A percentile compares a stretch with the other conserved stretches of the same genome.
Conservation (phyloP, 768 basidiomycete species). For the Leucocoprinus birnbaumii region DNA sequence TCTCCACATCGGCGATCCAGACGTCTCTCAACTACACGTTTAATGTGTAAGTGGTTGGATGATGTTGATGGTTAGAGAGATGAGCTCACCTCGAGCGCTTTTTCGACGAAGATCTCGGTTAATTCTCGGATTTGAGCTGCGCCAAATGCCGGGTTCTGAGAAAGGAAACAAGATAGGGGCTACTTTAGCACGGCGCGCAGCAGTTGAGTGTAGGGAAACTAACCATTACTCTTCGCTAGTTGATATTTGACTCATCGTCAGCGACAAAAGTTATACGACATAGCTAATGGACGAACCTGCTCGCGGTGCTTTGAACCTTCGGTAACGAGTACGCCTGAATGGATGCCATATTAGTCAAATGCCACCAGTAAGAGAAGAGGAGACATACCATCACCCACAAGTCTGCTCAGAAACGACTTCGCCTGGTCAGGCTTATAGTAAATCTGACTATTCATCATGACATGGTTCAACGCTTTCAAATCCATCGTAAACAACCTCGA, state of each 20-base stretch:
- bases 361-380: no score
- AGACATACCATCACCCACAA: constrained; percentile 40
- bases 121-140: constrained; percentile 55
- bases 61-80: not conserved
- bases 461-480: constrained; percentile 58
- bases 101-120: constrained; percentile 54
- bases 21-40: constrained; percentile 44
- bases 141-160: constrained; percentile 66
- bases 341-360: not conserved
- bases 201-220: not conserved
- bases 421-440: constrained; percentile 53
- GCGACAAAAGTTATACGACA: not conserved
- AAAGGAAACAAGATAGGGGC: not conserved
- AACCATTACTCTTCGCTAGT: constrained; percentile 45
- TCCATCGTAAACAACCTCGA: constrained; percentile 56
- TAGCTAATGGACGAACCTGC: constrained; percentile 28
- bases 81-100: constrained; percentile 42
- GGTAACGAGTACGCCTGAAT: constrained; percentile 45
- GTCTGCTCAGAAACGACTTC: constrained; percentile 31
- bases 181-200: not conserved
- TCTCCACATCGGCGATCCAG: constrained; percentile 26
- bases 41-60: no score
- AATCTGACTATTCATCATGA: constrained; percentile 51
- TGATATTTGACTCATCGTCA: not conserved
- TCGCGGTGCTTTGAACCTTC: constrained; percentile 47